These are phyloP conservation scores for Colletotrichum karsti DNA, from an alignment of 2,329 filamentous ascomycete genomes.

Conservation along the genomic window DNA sequence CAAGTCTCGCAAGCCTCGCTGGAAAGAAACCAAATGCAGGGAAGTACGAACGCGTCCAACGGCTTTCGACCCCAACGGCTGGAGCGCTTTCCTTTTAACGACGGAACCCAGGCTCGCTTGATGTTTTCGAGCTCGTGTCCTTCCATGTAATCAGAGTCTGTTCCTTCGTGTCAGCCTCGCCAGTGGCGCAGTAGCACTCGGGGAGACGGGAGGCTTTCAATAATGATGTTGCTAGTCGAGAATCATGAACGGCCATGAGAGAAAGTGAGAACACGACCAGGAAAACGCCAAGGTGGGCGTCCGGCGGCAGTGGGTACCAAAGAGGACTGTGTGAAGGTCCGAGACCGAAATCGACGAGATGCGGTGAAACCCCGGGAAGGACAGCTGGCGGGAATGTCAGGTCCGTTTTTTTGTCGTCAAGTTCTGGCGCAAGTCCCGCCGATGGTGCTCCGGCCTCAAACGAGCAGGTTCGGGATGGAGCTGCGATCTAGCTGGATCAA, in stretches of 20 bases:
- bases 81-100: neutral
- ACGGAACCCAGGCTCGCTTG: neutral
- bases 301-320: neutral
- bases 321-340: constrained; percentile 1
- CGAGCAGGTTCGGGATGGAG: neutral
- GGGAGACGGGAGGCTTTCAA: neutral
- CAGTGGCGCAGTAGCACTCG: neutral
- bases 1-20: neutral
- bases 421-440: neutral
- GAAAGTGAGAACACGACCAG: neutral
- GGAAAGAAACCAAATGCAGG: neutral
- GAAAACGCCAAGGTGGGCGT: neutral
- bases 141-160: neutral
- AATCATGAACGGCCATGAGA: neutral
- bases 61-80: neutral
- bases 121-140: neutral
- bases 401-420: neutral
- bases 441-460: neutral
- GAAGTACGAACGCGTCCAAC: neutral
- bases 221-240: neutral
- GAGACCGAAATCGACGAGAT: constrained; percentile 11
- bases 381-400: neutral
- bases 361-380: neutral
- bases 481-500: neutral
- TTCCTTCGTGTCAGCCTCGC: neutral